Base-by-base conservation (phyloP, 2,329 filamentous ascomycete species). In the Stagonosporopsis rhizophila region DNA sequence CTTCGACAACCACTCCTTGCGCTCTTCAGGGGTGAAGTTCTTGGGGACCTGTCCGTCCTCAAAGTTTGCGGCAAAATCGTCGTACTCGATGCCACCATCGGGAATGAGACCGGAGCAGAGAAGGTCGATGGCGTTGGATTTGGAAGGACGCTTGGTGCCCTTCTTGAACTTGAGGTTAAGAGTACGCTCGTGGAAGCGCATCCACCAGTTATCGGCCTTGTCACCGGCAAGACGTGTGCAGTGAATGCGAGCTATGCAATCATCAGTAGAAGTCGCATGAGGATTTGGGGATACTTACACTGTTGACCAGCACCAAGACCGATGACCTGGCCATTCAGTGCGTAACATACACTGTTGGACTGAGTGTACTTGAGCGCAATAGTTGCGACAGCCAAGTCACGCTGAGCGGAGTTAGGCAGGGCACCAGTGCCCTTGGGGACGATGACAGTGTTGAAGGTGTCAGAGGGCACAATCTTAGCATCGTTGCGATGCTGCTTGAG, bases 191-290 rank as follows among this genome's bases (percentile, higher is more conserved):
- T 97, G 91, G 87, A 98, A 98, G 71, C 95, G 90, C 84, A 99
- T 90, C 95, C 94, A 99, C 94, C 94, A 98, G 84, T 96, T 97
- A 79, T 99, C 95, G 44, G 93, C 92, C 84, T 99, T 99, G 83
- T 98, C 94, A 58, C 95, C 95, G 11, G 95, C 95, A 47, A 99
- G 87, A 65, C 95, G 89, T 38, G 95, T 99, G 86, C 95, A 99
- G 85, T 99, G 95, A 69, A 99, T 99, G 67, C 95, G 90, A 60
- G 91, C 73, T 75, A 23, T 22, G 23, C 6, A 12, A 20, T 2
- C 22, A 19, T 34, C 23, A 32, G 57, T 62, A 44, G 66, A 48
- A 38, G 4, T 14, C 19, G 11, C 39, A 0, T 22, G 22, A n/a
- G 19, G 11, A 23, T 7, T 28, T 20, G 42, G 6, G 27, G 3